Percentiles rank a stretch among this genome's conserved stretches.
phyloP scores from a whole-genome alignment of 2,329 filamentous ascomycete genomes.

The Hirsutella minnesotensis region DNA sequence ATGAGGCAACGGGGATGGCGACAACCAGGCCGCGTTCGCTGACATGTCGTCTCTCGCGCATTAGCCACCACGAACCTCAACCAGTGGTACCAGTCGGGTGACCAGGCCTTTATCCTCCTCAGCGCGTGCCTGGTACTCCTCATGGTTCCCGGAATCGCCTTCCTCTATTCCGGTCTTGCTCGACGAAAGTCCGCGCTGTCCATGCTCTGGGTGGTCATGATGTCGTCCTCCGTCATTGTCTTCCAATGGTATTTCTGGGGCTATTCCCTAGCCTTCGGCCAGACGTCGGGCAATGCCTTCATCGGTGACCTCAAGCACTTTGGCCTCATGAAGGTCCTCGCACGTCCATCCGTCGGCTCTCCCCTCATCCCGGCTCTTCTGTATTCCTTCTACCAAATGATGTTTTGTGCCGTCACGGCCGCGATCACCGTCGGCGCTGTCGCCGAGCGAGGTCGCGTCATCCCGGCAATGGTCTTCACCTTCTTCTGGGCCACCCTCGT shows the following conservation, averaged over 20 bases:
- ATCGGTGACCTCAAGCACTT: constrained; percentile 88
- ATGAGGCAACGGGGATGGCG: no score
- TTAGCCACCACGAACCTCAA: constrained; percentile 78
- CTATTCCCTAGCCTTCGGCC: constrained; percentile 87
- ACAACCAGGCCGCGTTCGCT: no score
- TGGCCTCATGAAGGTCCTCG: constrained; percentile 75
- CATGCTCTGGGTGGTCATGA: constrained; percentile 96
- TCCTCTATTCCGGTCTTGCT: constrained; percentile 95
- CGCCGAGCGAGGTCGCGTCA: constrained; percentile 83
- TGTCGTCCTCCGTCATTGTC: constrained; percentile 76
- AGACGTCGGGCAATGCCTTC: constrained; percentile 70
- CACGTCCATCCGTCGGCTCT: constrained; percentile 73
- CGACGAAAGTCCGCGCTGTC: constrained; percentile 93
- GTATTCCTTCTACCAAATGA: constrained; percentile 97
- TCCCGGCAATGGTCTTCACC: constrained; percentile 88
- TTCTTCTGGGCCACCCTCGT: constrained; percentile 96
- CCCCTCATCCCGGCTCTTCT: constrained; percentile 80
- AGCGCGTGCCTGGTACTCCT: constrained; percentile 85
- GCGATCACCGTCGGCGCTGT: constrained; percentile 87
- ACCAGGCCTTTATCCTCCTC: constrained; percentile 88
- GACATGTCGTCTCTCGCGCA: background rate
- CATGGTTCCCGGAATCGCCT: constrained; percentile 94
- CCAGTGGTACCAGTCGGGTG: constrained; percentile 87
- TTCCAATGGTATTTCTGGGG: constrained; percentile 99
- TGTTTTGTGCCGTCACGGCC: constrained; percentile 90